Evolutionary conservation across 805 yeast genomes (phyloP).

Genomic region (Yarrowia sp.): DNA sequence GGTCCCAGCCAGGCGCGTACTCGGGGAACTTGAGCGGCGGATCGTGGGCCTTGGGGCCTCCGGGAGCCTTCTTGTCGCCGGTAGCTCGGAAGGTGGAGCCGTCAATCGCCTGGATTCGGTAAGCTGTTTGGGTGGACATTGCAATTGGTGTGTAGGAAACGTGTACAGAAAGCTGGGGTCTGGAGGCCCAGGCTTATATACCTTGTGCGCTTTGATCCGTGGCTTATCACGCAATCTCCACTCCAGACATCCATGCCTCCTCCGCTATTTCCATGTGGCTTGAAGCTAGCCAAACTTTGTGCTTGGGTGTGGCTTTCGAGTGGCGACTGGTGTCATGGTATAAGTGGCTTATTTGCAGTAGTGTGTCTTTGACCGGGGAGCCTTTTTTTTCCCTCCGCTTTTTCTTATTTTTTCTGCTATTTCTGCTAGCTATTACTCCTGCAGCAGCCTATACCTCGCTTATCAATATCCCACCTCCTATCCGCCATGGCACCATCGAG

Average conservation of each 20-base stretch:
- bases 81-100: slow-evolving; percentile 29
- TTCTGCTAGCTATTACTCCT: not conserved
- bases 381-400: not conserved
- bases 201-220: not conserved
- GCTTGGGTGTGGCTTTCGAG: slow-evolving; percentile 13
- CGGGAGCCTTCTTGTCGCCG: not conserved
- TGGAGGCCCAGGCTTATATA: not conserved
- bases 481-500: slow-evolving; percentile 15
- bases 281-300: slow-evolving; percentile 21
- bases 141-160: not conserved
- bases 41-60: not conserved
- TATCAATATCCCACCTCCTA: not conserved
- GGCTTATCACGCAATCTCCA: slow-evolving; percentile 16
- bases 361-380: no score
- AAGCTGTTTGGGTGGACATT: slow-evolving; percentile 29
- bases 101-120: slow-evolving; percentile 29
- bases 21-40: slow-evolving; percentile 46
- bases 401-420: not conserved
- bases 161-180: not conserved
- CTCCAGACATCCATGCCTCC: not conserved
- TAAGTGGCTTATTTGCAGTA: not conserved
- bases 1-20: slow-evolving; percentile 69
- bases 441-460: not conserved
- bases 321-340: not conserved
- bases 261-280: slow-evolving; percentile 27